A percentile compares a stretch with the other conserved stretches of the same genome.
Evolutionary conservation across 1,139 yeast genomes (phyloP).

Genomic region (Zygotorulaspora mrakii): DNA sequence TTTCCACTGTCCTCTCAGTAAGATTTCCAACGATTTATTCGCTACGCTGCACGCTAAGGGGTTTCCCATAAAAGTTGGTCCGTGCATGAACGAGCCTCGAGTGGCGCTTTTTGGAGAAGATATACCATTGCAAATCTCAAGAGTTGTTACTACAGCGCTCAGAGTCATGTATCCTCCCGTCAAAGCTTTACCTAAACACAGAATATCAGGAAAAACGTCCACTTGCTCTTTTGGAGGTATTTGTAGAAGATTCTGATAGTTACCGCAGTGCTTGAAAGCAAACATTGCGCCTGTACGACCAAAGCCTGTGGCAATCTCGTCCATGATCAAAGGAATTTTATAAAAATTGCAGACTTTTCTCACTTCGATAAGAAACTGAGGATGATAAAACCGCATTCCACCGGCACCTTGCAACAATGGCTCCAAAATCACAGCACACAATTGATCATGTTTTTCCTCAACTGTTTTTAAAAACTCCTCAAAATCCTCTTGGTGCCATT

Average conservation of each 20-base stretch:
- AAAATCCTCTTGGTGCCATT: conserved; percentile 25
- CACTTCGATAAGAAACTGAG: conserved; percentile 35
- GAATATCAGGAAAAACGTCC: conserved; percentile 36
- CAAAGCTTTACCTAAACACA: conserved; percentile 35
- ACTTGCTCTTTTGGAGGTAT: conserved; percentile 17
- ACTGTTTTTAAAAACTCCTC: conserved; percentile 29
- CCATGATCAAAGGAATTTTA: conserved; percentile 35
- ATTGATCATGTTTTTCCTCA: conserved; percentile 27
- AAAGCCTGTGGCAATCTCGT: conserved; percentile 39
- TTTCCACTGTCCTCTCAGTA: conserved; percentile 30
- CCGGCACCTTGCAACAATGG: conserved; percentile 42
- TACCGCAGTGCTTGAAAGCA: conserved; percentile 30
- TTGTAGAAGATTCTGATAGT: conserved; percentile 15
- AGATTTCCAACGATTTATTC: conserved; percentile 34
- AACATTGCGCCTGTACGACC: conserved; percentile 38
- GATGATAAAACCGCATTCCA: conserved; percentile 37
- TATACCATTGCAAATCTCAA: conserved; percentile 20
- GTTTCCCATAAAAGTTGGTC: conserved; percentile 41
- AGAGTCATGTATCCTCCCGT: conserved; percentile 37
- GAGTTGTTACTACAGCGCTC: conserved; percentile 34
- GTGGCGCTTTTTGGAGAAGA: conserved; percentile 19
- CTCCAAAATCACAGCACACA: conserved; percentile 39
- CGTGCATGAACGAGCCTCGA: conserved; percentile 34
- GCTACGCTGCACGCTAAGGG: conserved; percentile 40
- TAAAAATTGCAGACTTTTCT: conserved; percentile 35